A percentile compares a stretch with the other conserved stretches of the same genome.
Conservation (phyloP, 345 rosid species). For the Brassica carinata region DNA sequence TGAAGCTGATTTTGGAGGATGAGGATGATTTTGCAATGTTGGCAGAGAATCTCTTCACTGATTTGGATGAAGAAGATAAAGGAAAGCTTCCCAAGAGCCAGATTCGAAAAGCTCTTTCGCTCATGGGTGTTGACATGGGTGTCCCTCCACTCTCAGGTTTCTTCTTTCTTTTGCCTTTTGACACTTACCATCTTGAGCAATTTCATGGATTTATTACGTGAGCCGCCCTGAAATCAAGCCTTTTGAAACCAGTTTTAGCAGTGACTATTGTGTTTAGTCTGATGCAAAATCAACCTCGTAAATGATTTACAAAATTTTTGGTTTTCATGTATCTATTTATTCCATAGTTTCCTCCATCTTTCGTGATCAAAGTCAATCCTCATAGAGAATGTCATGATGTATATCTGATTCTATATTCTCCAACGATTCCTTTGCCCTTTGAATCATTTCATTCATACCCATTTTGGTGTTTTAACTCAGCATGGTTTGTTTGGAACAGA, state of each 20-base stretch:
- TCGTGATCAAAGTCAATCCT: not conserved
- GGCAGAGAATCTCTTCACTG: conserved; percentile 87
- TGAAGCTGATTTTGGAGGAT: conserved; percentile 66
- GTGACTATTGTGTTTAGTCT: not conserved
- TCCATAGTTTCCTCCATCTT: not conserved
- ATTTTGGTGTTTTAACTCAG: conserved; percentile 10
- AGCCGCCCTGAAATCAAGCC: not conserved
- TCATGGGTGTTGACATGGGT: conserved; percentile 90
- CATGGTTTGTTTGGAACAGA: conserved; percentile 48
- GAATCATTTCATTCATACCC: not conserved
- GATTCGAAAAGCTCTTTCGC: conserved; percentile 61
- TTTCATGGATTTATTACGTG: not conserved
- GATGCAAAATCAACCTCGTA: not conserved
- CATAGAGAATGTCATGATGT: not conserved
- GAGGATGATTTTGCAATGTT: conserved; percentile 97
- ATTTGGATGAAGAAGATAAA: conserved; percentile 74
- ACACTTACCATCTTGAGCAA: not conserved
- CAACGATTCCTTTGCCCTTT: not conserved
- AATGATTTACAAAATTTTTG: not conserved
- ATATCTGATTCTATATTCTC: not conserved
- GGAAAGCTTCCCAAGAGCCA: conserved; percentile 73
- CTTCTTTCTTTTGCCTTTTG: conserved; percentile 8
- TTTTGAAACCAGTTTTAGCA: not conserved
- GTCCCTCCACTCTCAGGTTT: conserved; percentile 83
- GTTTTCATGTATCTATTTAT: not conserved